phyloP scores from a whole-genome alignment of 176 grass and related monocot species.

The Zoysia pacifica region DNA sequence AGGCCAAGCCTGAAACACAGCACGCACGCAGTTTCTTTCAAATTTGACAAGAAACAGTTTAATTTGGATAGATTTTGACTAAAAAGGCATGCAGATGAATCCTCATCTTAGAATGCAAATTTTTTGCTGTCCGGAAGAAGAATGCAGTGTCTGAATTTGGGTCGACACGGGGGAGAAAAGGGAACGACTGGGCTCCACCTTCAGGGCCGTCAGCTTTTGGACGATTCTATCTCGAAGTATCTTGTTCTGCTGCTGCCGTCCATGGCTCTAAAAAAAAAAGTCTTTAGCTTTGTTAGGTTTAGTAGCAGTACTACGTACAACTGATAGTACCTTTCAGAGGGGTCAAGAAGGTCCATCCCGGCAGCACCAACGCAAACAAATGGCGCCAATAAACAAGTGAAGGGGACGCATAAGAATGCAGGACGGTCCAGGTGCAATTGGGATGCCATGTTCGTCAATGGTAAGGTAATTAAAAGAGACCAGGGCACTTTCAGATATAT shows the following conservation, averaged over 20 bases:
- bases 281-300: no score
- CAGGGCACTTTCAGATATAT: neutral
- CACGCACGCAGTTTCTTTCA: neutral
- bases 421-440: neutral
- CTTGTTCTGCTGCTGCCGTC: neutral
- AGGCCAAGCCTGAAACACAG: no score
- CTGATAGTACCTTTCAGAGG: conserved; percentile 7
- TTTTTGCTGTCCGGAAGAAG: no score
- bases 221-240: conserved; percentile 38
- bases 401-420: neutral
- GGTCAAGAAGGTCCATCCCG: neutral
- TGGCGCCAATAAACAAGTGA: conserved; percentile 9
- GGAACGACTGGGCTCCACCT: neutral
- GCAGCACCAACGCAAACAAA: conserved; percentile 14
- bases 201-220: conserved; percentile 17
- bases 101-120: no score
- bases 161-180: neutral
- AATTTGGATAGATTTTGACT: no score
- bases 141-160: neutral
- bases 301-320: no score
- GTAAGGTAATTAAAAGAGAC: no score
- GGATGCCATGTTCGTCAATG: conserved; percentile 1
- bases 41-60: neutral
- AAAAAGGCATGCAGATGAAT: no score
- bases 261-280: no score